These are phyloP conservation scores for Coccomyxa subellipsoidea DNA, from an alignment of 163 green algal species.

Conservation along the genomic window DNA sequence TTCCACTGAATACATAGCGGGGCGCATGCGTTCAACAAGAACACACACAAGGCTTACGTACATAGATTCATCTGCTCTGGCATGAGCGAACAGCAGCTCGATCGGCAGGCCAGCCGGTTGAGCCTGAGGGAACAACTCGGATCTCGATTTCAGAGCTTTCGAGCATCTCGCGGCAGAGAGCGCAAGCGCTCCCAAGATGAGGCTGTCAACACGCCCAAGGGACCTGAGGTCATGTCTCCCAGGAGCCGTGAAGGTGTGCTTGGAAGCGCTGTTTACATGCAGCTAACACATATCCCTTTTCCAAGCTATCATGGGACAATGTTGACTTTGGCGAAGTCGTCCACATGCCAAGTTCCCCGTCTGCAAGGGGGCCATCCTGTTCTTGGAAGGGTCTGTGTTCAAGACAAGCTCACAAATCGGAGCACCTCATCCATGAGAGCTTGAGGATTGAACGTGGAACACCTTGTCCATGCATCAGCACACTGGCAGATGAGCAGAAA, in stretches of 20 bases:
- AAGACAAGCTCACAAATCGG: no score
- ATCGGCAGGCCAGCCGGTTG: background rate
- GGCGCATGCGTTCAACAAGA: no score
- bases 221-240: conserved; percentile 4
- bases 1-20: no score
- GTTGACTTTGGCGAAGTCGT: no score
- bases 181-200: background rate
- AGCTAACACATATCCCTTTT: background rate
- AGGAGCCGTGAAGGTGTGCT: conserved; percentile 5
- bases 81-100: background rate
- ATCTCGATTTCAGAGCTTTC: background rate
- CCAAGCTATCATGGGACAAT: background rate
- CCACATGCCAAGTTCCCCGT: background rate
- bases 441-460: no score
- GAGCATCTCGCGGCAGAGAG: background rate
- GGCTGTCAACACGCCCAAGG: background rate
- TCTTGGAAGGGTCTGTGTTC: no score
- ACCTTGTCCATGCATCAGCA: no score
- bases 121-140: background rate
- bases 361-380: no score
- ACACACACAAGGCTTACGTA: no score
- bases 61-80: no score
- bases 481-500: no score
- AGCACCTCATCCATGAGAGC: no score
- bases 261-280: background rate